A percentile compares a stretch with the other conserved stretches of the same genome.
These are phyloP conservation scores for Jamesozyma jinghongensis DNA, from an alignment of 805 yeast species.

Conservation along the genomic window DNA sequence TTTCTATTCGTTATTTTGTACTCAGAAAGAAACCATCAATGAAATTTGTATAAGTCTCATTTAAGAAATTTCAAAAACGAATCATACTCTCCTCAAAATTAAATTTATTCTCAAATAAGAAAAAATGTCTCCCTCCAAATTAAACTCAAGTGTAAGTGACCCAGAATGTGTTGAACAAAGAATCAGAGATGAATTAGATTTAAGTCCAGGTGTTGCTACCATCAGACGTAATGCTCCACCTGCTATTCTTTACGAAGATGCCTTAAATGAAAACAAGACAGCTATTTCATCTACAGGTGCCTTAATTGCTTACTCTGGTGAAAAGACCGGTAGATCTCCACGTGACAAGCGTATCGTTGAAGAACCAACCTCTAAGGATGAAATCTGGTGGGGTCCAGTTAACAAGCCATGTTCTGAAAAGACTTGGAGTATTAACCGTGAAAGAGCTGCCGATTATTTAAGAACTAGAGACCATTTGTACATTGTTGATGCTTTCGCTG, in stretches of 20 bases:
- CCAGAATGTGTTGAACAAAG: constrained; percentile 21
- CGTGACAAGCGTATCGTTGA: constrained; percentile 97
- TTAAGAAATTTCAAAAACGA: too few species aligned
- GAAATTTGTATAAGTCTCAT: too few species aligned
- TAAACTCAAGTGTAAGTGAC: constrained; percentile 4
- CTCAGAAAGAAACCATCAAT: too few species aligned
- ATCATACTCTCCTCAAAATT: too few species aligned
- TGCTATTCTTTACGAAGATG: constrained; percentile 91
- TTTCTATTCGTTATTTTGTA: too few species aligned
- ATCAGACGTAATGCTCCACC: constrained; percentile 89
- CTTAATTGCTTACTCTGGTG: constrained; percentile 88
- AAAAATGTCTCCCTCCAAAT: constrained; percentile 10
- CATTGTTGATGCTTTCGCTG: constrained; percentile 94
- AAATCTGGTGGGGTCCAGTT: constrained; percentile 99
- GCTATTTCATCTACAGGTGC: constrained; percentile 92
- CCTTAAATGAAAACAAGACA: constrained; percentile 79
- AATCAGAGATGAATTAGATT: constrained; percentile 33
- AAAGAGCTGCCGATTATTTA: constrained; percentile 93
- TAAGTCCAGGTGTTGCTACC: constrained; percentile 48
- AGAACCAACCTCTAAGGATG: constrained; percentile 71
- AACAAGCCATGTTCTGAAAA: constrained; percentile 88
- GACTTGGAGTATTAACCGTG: constrained; percentile 92
- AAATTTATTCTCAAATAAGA: too few species aligned
- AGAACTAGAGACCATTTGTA: constrained; percentile 91
- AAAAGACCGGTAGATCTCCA: constrained; percentile 96